Evolutionary conservation across 2,329 filamentous ascomycete genomes (phyloP), one percentile per base, ranked within the genome.

Genomic region (Pezicula rhizophila): DNA sequence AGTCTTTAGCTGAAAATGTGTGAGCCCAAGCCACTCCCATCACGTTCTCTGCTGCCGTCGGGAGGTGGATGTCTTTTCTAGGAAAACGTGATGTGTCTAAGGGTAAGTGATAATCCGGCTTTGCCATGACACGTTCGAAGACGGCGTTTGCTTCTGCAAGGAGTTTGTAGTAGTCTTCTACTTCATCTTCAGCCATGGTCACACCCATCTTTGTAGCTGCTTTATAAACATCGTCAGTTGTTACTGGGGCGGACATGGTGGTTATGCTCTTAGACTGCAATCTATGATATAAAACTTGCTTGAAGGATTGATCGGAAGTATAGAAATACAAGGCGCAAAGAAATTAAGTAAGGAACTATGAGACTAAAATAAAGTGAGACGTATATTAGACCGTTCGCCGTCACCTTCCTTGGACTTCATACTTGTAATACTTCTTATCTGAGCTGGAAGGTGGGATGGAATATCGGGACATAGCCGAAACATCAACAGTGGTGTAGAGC

Each of bases 81-180:
- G 73, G 73, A 28, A 42, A 42, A 11, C 40, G 18, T 28, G 23
- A 20, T 26, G 20, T 42, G 40, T 42, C 40, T 12, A 42, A 20
- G 5, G 40, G 40, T 11, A 42, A 25, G 14, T 42, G 40, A 15
- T 42, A 42, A 6, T 42, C 40, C 10, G 47, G 73, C 0, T 77
- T 59, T 11, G 58, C 61, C 3, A 65, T 60, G 35, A 78, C 61
- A 1, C 66, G 64, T 45, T 75, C 68, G 1, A 74, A 74, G 35
- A 72, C 74, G 46, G 78, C 74, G 48, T 78, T 74, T 0, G 77
- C 69, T 1, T 74, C 75, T 15, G 74, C 73, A 0, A 78, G 65
- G 1, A 78, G 67, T 8, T 69, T 68, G 17, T 70, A 64, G 49
- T 75, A 78, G 50, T 77, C 73, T 17, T 60, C 60, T 0, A 64